These are phyloP conservation scores for Immersiporthe knoxdaviesiana DNA, from an alignment of 2,329 filamentous ascomycete species.

Conservation along the genomic window DNA sequence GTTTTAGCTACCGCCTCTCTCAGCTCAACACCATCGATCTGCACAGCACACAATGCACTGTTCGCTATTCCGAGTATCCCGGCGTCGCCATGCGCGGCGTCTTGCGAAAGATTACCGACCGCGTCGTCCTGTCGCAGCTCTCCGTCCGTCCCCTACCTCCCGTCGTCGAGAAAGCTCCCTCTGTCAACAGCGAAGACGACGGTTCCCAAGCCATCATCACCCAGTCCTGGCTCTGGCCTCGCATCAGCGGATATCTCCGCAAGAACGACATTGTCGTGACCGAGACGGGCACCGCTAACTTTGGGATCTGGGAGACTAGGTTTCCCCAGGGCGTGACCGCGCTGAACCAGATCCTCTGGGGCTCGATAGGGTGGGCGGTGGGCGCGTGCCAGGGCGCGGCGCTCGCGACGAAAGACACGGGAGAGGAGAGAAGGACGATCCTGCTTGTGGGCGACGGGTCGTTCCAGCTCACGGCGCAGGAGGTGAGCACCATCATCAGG, in stretches of 20 bases:
- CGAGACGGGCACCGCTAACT: constrained; percentile 86
- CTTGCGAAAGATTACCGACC: constrained; percentile 68
- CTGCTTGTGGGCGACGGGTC: constrained; percentile 89
- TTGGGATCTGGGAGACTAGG: constrained; percentile 83
- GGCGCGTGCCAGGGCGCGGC: constrained; percentile 67
- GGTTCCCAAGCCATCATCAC: constrained; percentile 53
- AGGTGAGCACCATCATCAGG: constrained; percentile 81
- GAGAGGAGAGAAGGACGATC: constrained; percentile 67
- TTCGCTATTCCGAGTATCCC: constrained; percentile 79
- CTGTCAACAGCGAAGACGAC: constrained; percentile 47
- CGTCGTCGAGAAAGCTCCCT: constrained; percentile 57
- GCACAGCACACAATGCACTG: constrained; percentile 72
- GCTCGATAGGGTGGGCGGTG: constrained; percentile 66
- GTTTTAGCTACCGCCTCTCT: constrained; percentile 79
- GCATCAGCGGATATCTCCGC: constrained; percentile 71
- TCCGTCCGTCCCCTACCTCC: constrained; percentile 56
- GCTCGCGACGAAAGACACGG: constrained; percentile 70
- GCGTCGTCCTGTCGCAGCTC: constrained; percentile 61
- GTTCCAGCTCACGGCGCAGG: constrained; percentile 83
- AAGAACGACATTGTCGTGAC: constrained; percentile 79
- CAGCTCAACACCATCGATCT: constrained; percentile 81
- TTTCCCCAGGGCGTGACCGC: constrained; percentile 80
- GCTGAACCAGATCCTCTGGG: constrained; percentile 77
- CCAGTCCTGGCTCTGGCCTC: constrained; percentile 78
- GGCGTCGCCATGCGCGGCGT: constrained; percentile 79